Conservation (phyloP, 257 asterid species). For the Phtheirospermum japonicum region DNA sequence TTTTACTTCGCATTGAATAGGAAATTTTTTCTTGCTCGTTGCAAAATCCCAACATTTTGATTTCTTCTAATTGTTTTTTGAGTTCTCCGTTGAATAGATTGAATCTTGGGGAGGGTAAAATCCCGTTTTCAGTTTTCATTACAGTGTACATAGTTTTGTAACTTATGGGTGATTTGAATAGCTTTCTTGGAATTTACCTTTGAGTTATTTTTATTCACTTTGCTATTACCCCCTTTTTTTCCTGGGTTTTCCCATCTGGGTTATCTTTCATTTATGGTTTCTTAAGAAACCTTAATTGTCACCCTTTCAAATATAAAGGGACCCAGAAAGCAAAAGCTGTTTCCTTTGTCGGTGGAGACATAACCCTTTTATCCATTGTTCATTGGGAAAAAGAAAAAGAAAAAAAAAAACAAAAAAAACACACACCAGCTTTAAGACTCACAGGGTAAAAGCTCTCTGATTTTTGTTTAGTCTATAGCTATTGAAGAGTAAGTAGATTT, state of each 20-base stretch:
- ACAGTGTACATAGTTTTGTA: conserved; percentile 2
- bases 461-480: neutral
- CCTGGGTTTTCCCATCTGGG: neutral
- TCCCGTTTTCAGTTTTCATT: conserved; percentile 23
- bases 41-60: conserved; percentile 22
- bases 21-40: conserved; percentile 23
- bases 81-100: conserved; percentile 26
- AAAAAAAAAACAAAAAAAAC: no score
- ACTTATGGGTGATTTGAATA: conserved; percentile 6
- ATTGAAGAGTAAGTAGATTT: neutral
- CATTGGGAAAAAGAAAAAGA: conserved; percentile 20
- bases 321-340: conserved; percentile 23
- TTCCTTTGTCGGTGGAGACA: conserved; percentile 40
- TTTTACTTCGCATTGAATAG: conserved; percentile 14
- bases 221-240: no score
- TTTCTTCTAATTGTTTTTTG: conserved; percentile 14
- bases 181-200: no score
- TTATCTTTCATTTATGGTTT: conserved; percentile 33
- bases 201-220: no score
- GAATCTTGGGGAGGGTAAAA: conserved; percentile 34
- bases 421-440: conserved; percentile 5
- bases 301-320: conserved; percentile 21
- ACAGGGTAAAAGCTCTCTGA: neutral
- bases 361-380: conserved; percentile 10
- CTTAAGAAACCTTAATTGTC: conserved; percentile 25